phyloP scores from a whole-genome alignment of 352 stramenopile species.

The Phytophthora kernoviae region DNA sequence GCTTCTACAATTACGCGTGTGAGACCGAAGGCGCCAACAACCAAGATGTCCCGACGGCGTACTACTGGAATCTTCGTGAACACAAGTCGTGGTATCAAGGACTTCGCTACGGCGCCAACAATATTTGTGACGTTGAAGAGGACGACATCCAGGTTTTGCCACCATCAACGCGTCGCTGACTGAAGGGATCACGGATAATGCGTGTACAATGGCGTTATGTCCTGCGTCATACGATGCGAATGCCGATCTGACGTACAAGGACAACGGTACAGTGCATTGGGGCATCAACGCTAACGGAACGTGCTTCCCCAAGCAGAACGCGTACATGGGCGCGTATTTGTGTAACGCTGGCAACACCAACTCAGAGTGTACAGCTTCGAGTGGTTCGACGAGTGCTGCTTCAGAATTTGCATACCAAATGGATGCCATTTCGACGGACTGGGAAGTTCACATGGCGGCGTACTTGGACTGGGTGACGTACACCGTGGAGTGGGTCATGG shows the following conservation, averaged over 20 bases:
- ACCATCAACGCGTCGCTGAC: constrained; percentile 35
- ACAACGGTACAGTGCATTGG: constrained; percentile 25
- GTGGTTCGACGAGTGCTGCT: constrained; percentile 16
- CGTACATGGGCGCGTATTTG: constrained; percentile 37
- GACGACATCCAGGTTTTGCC: constrained; percentile 33
- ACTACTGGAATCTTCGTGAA: constrained; percentile 36
- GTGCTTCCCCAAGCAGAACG: constrained; percentile 43
- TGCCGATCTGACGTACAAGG: constrained; percentile 32
- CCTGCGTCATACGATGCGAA: constrained; percentile 57
- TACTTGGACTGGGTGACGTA: constrained; percentile 70
- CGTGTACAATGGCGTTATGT: constrained; percentile 38
- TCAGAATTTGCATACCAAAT: constrained; percentile 61
- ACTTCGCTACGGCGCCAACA: constrained; percentile 50
- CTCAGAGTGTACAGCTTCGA: constrained; percentile 12
- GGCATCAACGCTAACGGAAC: constrained; percentile 39
- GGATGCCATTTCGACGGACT: constrained; percentile 88
- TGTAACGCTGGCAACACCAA: constrained; percentile 36
- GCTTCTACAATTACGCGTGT: constrained; percentile 41
- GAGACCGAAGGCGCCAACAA: constrained; percentile 41
- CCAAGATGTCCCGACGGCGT: constrained; percentile 33
- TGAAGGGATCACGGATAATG: constrained; percentile 42
- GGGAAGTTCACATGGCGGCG: constrained; percentile 63
- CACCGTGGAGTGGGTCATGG: constrained; percentile 49
- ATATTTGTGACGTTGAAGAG: constrained; percentile 31
- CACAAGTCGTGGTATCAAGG: constrained; percentile 66